Evolutionary conservation across 768 basidiomycete species (phyloP).

Genomic region (Cystoderma amianthinum): DNA sequence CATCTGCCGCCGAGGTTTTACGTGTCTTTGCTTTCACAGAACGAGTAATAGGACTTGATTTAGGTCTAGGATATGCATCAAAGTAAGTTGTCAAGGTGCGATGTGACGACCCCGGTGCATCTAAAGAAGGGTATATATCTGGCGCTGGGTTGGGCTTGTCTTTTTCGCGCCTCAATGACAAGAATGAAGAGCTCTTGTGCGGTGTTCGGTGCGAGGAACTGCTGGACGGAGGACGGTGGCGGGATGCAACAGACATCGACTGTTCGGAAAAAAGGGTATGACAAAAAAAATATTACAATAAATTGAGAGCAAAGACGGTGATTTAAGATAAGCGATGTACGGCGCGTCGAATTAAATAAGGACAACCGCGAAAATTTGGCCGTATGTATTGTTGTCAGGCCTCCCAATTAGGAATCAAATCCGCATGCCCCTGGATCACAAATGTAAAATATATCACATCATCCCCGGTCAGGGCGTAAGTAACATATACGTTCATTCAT

Average conservation of each 20-base stretch:
- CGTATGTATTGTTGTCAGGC: slow-evolving; percentile 1
- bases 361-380: slow-evolving; percentile 6
- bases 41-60: slow-evolving; percentile 24
- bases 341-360: neutral
- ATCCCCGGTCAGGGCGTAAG: neutral
- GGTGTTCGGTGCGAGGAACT: slow-evolving; percentile 31
- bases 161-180: slow-evolving; percentile 48
- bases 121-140: slow-evolving; percentile 4
- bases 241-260: slow-evolving; percentile 21
- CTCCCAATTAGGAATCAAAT: slow-evolving; percentile 3
- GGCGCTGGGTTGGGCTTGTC: slow-evolving; percentile 22
- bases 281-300: neutral
- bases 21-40: slow-evolving; percentile 22
- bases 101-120: slow-evolving; percentile 19
- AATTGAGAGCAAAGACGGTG: neutral
- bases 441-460: neutral
- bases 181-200: slow-evolving; percentile 49
- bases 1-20: slow-evolving; percentile 9
- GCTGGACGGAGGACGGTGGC: slow-evolving; percentile 23
- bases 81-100: slow-evolving; percentile 29
- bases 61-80: slow-evolving; percentile 37
- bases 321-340: neutral
- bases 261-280: neutral
- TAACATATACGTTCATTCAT: too few relatives aligned
- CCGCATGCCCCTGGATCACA: neutral